Evolutionary conservation across 2,329 filamentous ascomycete genomes (phyloP), one percentile per base, ranked within the genome.

Genomic region (Xylaria sp.): DNA sequence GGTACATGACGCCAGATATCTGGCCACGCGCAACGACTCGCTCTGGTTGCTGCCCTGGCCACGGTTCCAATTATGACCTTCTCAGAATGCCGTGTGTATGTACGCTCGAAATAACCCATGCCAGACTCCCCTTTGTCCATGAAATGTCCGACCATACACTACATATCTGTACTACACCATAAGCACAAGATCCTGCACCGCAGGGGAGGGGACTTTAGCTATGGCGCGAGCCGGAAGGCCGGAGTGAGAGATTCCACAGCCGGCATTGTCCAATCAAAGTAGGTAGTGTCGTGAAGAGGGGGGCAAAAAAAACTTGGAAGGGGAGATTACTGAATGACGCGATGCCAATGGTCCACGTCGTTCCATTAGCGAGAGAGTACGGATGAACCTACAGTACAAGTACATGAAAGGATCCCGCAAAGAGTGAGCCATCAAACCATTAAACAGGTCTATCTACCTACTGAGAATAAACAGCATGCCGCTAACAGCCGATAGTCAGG

Each of bases 181-280:
- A 34, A 52, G 52, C 31, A 15, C 28, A 23, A 39, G 28, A 41
- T 48, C 8, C 15, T 18, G 8, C 18, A 46, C 28, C 28, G 5
- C 28, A 18, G 44, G 44, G 18, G 44, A 25, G 56, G 50, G 50
- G 10, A 41, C 31, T 39, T 39, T 46, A 64, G 64, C 44, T 41
- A 34, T 62, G 41, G 60, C 39, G 41, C 56, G 54, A 67, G 51
- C 67, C 67, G 67, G 67, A 69, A 67, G 64, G 67, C 67, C 67
- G 67, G 67, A 67, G 34, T 50, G 51, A 37, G 39, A 66, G 20
- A 54, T 66, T 63, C 23, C 20, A 66, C n/a, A 58, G 37, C 67
- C 66, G 52, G 63, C 58, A 66, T 63, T n/a, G 12, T 52, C 52
- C 3, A 44, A 62, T 41, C 12, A 46, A 25, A 37, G 48, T 34